phyloP scores from a whole-genome alignment of 108 stramenopile species.

The Chaetoceros tenuissimus region DNA sequence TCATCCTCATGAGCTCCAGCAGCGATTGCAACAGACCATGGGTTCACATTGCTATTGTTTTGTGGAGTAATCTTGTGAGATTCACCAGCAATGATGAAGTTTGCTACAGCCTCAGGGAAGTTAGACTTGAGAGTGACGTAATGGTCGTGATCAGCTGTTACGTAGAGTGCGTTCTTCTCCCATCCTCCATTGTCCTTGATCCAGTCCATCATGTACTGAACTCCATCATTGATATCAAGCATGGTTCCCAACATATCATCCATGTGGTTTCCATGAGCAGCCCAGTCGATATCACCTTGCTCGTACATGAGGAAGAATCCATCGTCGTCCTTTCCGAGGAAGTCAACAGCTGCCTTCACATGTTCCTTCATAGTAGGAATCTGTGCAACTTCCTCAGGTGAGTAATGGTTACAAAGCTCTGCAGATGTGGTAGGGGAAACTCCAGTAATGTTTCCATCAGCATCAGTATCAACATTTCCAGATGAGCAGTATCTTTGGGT shows the following conservation, averaged over 20 bases:
- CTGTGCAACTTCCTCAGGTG: conserved; percentile 27
- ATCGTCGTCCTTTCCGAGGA: conserved; percentile 50
- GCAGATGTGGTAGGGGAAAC: conserved; percentile 13
- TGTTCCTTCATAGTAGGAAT: conserved; percentile 37
- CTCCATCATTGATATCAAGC: conserved; percentile 42
- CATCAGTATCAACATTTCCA: conserved; percentile 23
- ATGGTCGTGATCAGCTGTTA: conserved; percentile 56
- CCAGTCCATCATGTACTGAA: conserved; percentile 30
- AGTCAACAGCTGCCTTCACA: conserved; percentile 37
- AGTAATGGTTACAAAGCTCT: conserved; percentile 36
- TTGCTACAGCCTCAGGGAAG: conserved; percentile 47
- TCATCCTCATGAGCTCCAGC: conserved; percentile 33
- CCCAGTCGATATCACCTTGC: conserved; percentile 65
- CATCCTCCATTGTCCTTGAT: conserved; percentile 47
- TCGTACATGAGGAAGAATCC: conserved; percentile 61
- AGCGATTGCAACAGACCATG: conserved; percentile 27
- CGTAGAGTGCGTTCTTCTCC: conserved; percentile 55
- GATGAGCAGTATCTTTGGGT: conserved; percentile 27
- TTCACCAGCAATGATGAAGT: conserved; percentile 30
- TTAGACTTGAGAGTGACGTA: conserved; percentile 36
- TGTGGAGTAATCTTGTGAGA: conserved; percentile 40
- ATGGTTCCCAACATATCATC: conserved; percentile 54
- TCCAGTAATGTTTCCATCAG: conserved; percentile 11
- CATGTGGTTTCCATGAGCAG: conserved; percentile 50
- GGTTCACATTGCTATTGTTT: conserved; percentile 37